Base-by-base conservation (phyloP, 140 eudicot genomes). In the Erigeron philadelphicus region DNA sequence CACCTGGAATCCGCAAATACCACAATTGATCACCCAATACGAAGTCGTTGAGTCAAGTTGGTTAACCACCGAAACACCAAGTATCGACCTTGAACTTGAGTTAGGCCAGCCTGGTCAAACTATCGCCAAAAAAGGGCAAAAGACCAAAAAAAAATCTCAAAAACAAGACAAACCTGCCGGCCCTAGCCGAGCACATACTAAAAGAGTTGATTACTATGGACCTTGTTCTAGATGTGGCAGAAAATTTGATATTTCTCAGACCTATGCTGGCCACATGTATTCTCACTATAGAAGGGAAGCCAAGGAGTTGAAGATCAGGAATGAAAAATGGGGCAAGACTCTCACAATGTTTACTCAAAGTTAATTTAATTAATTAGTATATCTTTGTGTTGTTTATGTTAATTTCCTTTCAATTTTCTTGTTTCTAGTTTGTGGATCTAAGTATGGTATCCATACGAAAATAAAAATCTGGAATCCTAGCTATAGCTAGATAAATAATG, bases 221-320 rank as follows among this genome's bases (percentile, higher is more conserved):
- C 79, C 79, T 46, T 75, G 79, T 46, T 35, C 11, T 12, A 38
- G 68, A 57, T 75, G 79, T 59, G 68, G 68, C 60, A 46, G 4
- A 62, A 9, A 19, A 0, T 75, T 75, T 58, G 44, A 46, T 1
- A 60, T 42, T 17, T 58, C 68, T 9, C 68, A 68, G 16, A 41
- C 3, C 10, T 75, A 16, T 67, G 79, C 79, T 31, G 21, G 61
- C 17, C 79, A 75, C 11, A 67, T 66, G 74, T 2, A 21, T 58
- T 10, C 23, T 66, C 74, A 75, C 38, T 58, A 67, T 60, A 12
- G 0, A 7, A 12, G 1, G 18, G 74, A 75, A 7, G 74, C 74
- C 1, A 7, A 6, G 42, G 55, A 57, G 61, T 59, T 66, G 68
- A 57, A 7, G 62, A 0, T 4, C 38, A 31, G 38, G 38, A 56